These are phyloP conservation scores for Podospora fimiseda DNA, from an alignment of 495 filamentous ascomycete genomes.

Conservation along the genomic window DNA sequence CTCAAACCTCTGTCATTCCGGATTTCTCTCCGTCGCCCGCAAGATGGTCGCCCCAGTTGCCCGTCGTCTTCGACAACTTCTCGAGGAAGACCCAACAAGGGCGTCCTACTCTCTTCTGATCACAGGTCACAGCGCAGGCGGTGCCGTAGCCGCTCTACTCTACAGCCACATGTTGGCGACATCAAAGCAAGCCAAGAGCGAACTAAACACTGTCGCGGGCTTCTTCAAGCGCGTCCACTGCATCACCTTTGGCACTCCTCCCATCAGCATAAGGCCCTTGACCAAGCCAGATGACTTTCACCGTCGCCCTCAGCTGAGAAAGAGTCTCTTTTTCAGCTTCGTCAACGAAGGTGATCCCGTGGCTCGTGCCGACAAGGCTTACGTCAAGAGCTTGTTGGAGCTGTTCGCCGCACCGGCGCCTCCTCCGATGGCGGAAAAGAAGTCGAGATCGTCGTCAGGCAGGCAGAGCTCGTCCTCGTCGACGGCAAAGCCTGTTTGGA, in stretches of 20 bases:
- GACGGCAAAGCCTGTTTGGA: constrained; percentile 44
- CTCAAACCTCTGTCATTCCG: constrained; percentile 68
- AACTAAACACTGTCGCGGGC: constrained; percentile 58
- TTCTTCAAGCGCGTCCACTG: constrained; percentile 75
- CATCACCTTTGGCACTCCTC: constrained; percentile 75
- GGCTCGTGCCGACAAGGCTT: constrained; percentile 64
- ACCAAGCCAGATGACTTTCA: constrained; percentile 43
- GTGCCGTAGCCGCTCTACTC: constrained; percentile 69
- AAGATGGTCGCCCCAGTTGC: constrained; percentile 72
- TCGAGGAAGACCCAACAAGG: constrained; percentile 63
- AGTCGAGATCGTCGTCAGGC: not conserved
- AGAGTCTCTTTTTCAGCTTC: constrained; percentile 67
- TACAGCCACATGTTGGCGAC: constrained; percentile 72
- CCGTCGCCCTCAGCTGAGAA: constrained; percentile 35
- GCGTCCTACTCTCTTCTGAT: constrained; percentile 65
- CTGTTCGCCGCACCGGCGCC: constrained; percentile 62
- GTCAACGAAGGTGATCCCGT: constrained; percentile 84
- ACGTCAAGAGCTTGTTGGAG: constrained; percentile 62
- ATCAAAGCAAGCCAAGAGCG: constrained; percentile 46
- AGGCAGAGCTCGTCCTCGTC: constrained; percentile 23
- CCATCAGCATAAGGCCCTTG: constrained; percentile 63
- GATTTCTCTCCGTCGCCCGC: constrained; percentile 66
- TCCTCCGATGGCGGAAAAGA: not conserved
- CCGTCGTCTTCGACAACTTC: constrained; percentile 55
- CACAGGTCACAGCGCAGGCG: constrained; percentile 78